Percentiles rank a stretch among this genome's conserved stretches.
Evolutionary conservation across 352 stramenopile genomes (phyloP).

Genomic region (Blastocystis sp.): DNA sequence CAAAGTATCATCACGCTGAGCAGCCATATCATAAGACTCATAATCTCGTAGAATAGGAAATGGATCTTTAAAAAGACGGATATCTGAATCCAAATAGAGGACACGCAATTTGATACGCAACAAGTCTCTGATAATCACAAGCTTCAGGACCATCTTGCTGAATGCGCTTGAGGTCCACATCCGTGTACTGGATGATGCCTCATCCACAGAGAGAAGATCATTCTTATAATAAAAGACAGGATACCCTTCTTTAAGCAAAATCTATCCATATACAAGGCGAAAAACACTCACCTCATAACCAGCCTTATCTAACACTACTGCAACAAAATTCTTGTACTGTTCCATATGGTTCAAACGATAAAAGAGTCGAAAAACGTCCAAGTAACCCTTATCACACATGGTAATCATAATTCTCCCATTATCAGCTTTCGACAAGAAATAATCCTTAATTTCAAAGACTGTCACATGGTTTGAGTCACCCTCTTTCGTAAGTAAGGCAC

Average conservation of each 20-base stretch:
- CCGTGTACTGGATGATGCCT: neutral
- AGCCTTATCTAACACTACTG: constrained; percentile 19
- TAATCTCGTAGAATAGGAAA: constrained; percentile 17
- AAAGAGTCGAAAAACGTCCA: constrained; percentile 9
- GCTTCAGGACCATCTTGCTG: constrained; percentile 18
- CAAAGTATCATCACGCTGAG: constrained; percentile 11
- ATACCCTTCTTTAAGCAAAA: neutral
- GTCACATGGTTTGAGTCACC: neutral
- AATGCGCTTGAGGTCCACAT: constrained; percentile 14
- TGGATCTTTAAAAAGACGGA: constrained; percentile 40
- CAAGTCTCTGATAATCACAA: constrained; percentile 17
- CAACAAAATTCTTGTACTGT: constrained; percentile 33
- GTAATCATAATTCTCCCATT: constrained; percentile 21
- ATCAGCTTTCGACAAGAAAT: neutral
- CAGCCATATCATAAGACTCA: constrained; percentile 12
- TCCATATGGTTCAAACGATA: neutral
- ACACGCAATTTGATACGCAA: neutral
- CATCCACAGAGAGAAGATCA: neutral
- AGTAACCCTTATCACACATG: constrained; percentile 39
- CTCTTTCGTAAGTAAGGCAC: neutral
- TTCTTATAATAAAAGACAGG: constrained; percentile 23
- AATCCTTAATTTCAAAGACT: neutral
- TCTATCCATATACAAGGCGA: neutral
- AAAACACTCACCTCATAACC: neutral
- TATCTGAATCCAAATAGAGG: constrained; percentile 43